Conservation (phyloP, 305 asterid species). For the Salvia sclarea region DNA sequence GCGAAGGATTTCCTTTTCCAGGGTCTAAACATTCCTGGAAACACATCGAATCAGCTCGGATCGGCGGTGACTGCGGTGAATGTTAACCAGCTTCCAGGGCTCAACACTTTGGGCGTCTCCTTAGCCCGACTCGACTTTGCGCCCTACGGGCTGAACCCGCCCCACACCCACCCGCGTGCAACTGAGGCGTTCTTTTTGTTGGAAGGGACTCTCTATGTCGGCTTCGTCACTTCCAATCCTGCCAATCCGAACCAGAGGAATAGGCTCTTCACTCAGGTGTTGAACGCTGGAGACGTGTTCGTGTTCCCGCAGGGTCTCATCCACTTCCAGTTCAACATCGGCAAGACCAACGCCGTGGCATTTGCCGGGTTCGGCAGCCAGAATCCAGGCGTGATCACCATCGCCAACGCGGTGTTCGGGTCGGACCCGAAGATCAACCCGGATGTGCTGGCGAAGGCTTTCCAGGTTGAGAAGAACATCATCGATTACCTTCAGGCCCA, state of each 20-base stretch:
- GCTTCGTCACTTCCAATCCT: conserved; percentile 20
- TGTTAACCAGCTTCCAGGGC: background rate
- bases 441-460: conserved; percentile 4
- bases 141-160: conserved; percentile 14
- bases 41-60: background rate
- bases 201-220: conserved; percentile 26
- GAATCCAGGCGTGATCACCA: background rate
- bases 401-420: conserved; percentile 15
- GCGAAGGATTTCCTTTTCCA: background rate
- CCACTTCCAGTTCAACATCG: conserved; percentile 4
- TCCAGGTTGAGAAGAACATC: conserved; percentile 21
- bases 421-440: conserved; percentile 14
- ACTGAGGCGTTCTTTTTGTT: background rate
- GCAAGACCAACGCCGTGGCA: background rate
- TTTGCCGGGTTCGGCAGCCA: conserved; percentile 9
- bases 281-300: background rate
- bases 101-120: conserved; percentile 1
- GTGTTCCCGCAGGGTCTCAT: conserved; percentile 14
- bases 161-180: conserved; percentile 32
- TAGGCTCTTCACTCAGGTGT: background rate
- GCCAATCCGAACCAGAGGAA: background rate
- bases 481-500: conserved; percentile 7
- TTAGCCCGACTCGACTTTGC: background rate
- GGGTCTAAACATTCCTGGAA: background rate
- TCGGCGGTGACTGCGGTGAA: background rate